A percentile compares a stretch with the other conserved stretches of the same genome.
These are phyloP conservation scores for Aphanomyces euteiches DNA, from an alignment of 352 stramenopile genomes.

Conservation along the genomic window DNA sequence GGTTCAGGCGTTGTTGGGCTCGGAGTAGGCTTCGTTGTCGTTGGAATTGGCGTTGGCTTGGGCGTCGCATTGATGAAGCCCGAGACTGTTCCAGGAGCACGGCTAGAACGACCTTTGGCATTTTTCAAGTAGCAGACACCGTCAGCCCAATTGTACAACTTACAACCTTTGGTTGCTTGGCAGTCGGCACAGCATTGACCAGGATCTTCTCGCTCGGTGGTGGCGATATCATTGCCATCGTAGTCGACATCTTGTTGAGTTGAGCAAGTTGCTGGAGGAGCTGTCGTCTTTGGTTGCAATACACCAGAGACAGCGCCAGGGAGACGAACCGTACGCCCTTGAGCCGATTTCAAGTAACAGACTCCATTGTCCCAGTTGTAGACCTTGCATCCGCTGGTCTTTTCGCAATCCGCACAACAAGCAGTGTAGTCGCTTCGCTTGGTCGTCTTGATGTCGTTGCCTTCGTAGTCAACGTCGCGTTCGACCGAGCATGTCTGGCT, in stretches of 20 bases:
- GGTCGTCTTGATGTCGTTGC: constrained; percentile 3
- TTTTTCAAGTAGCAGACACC: constrained; percentile 13
- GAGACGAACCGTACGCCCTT: background rate
- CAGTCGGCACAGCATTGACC: constrained; percentile 9
- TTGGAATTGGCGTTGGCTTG: background rate
- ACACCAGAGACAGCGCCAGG: background rate
- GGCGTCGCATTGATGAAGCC: background rate
- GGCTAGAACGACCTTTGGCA: background rate
- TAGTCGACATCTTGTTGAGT: background rate
- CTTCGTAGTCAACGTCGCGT: constrained; percentile 2
- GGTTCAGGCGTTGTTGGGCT: too few relatives aligned
- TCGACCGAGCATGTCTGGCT: background rate
- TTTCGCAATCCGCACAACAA: constrained; percentile 3
- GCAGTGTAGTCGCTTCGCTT: background rate
- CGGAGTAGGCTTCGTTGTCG: background rate
- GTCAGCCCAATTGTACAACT: constrained; percentile 17
- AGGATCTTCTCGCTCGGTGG: background rate
- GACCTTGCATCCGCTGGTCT: background rate
- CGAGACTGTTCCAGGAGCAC: background rate
- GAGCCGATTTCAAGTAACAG: constrained; percentile 6
- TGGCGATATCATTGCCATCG: background rate
- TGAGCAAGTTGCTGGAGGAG: background rate
- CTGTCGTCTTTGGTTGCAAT: background rate
- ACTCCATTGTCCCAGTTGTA: constrained; percentile 15
- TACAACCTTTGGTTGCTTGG: constrained; percentile 7